A percentile compares a stretch with the other conserved stretches of the same genome.
Evolutionary conservation across 208 protist genomes (phyloP).

Genomic region (Wallacemonas sp.): DNA sequence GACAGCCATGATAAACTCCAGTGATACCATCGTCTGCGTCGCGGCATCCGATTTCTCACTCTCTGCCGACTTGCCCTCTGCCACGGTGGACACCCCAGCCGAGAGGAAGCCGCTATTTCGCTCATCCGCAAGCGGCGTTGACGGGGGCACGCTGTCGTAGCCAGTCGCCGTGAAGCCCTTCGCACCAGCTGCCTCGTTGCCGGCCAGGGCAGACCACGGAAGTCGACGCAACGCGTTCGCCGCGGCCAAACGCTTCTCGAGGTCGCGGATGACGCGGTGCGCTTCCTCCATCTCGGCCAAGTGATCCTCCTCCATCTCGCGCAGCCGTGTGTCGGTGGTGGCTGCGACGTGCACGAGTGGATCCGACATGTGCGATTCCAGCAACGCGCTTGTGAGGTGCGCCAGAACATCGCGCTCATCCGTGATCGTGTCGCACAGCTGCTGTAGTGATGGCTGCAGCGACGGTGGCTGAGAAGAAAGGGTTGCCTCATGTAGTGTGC

Average conservation of each 20-base stretch:
- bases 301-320: constrained; percentile 40
- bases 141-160: neutral
- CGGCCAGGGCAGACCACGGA: constrained; percentile 12
- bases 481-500: neutral
- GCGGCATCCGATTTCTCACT: constrained; percentile 9
- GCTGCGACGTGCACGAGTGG: neutral
- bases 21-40: constrained; percentile 35
- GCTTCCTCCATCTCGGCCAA: constrained; percentile 23
- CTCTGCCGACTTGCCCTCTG: neutral
- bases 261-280: constrained; percentile 24
- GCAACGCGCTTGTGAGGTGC: neutral
- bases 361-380: neutral
- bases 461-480: neutral
- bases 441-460: neutral
- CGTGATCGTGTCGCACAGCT: neutral
- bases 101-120: neutral
- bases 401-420: constrained; percentile 17
- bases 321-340: constrained; percentile 17
- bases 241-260: constrained; percentile 24
- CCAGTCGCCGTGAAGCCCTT: neutral
- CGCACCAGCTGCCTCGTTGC: neutral
- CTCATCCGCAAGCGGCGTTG: neutral
- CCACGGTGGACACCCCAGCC: neutral
- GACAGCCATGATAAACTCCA: constrained; percentile 24
- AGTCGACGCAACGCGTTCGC: constrained; percentile 6